Evolutionary conservation across 2,329 filamentous ascomycete species (phyloP), one percentile per base, ranked within the genome.

Genomic region (Microcyclosporella mali): DNA sequence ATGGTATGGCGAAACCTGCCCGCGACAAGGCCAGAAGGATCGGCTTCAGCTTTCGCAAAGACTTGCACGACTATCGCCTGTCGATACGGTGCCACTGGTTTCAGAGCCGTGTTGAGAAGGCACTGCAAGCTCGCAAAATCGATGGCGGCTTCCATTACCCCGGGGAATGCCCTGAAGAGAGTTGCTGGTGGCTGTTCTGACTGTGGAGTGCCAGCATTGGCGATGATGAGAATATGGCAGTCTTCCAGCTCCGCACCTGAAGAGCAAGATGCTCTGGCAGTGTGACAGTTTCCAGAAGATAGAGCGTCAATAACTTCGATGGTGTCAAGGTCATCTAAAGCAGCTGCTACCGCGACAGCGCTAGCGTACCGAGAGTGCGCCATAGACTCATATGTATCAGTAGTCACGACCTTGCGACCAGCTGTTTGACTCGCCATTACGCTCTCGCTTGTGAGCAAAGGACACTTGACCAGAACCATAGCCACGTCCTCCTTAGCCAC

Each of bases 311-410:
- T 9, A 10, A 43, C 31, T 4, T 33, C 28, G 11, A 25, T 19
- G 8, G 16, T 7, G n/a, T 19, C 27, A 1, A 41, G 6, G 25
- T 40, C 37, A n/a, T 38, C 28, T 7, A 45, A 15, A 2, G 37
- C 43, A 3, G 27, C 37, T 9, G 37, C 43, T 9, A 45, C 28
- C 3, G 37, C 43, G 12, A 45, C 37, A 2, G 43, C 43, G n/a
- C 32, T 41, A 16, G 43, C 43, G 30, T 45, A 40, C 27, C 43
- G 25, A 3, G 43, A 45, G 15, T 30, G 30, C 1, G 43, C 43
- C 43, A 45, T 45, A 4, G 43, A 45, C 31, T 45, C 43, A 14
- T 45, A 45, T 4, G 43, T 45, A 27, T 45, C 43, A 10, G 25
- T 25, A 14, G 43, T 45, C 7, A 37, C 29, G 4, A 33, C 25